Evolutionary conservation across 1,284 basidiomycete species (phyloP).

Genomic region (Marasmius tenuissimus): DNA sequence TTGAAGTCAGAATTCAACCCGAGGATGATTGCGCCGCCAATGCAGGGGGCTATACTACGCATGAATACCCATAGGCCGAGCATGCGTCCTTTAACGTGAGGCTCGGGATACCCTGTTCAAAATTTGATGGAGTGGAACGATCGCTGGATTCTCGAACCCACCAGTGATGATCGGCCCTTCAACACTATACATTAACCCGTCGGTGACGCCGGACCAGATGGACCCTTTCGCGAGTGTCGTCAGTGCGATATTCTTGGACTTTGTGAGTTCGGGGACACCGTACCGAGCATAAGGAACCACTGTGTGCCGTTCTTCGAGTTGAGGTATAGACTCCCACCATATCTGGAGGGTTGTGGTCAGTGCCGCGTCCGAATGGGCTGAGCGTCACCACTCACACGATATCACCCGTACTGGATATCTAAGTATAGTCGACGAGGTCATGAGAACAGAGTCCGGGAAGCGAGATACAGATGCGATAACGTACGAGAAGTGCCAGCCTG

Average conservation of each 20-base stretch:
- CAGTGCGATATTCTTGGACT: background rate
- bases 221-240: conserved; percentile 17
- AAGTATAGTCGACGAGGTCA: background rate
- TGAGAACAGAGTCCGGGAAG: background rate
- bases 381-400: conserved; percentile 24
- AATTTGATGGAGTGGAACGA: background rate
- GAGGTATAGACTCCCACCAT: conserved; percentile 31
- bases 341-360: conserved; percentile 15
- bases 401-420: conserved; percentile 33
- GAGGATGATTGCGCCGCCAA: conserved; percentile 34
- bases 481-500: conserved; percentile 23
- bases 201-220: conserved; percentile 29
- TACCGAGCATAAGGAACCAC: conserved; percentile 35
- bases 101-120: conserved; percentile 29
- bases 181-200: conserved; percentile 32
- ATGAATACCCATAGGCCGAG: conserved; percentile 34
- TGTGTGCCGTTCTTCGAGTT: conserved; percentile 35
- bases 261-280: background rate
- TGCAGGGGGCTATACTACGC: conserved; percentile 31
- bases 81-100: conserved; percentile 31
- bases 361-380: background rate
- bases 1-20: conserved; percentile 27
- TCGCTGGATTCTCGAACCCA: conserved; percentile 9
- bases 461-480: background rate
- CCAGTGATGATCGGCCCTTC: conserved; percentile 34